Base-by-base conservation (phyloP, 2,329 filamentous ascomycete genomes). In the Trichoderma aggressivum region DNA sequence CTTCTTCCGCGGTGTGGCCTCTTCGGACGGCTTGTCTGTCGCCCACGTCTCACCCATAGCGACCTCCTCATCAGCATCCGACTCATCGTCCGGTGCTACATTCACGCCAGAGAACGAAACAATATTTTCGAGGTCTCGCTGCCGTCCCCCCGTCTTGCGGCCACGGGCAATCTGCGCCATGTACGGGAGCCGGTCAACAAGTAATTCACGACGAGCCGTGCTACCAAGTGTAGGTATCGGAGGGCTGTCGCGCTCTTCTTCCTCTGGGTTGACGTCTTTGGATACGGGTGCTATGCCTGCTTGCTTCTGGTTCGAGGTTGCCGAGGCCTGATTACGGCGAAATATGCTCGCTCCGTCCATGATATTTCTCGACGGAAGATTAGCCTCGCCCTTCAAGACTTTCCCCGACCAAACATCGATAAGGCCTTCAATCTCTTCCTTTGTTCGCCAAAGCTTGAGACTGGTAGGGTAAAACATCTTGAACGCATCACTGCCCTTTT, bases 401-500 rank as follows among this genome's bases (percentile, higher is more conserved):
- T 86, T 87, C 0, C 86, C 84, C 1, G 90, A 88, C 86, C 92
- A 93, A 70, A 91, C 77, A 71, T 94, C 91, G 1, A 97, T 83
- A 1, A 93, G 80, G 0, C 88, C 90, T 72, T 93, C 91, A 7
- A 95, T 86, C 78, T 98, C 94, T 78, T 98, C 94, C 73, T 89
- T 91, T 70, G 90, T 87, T 72, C 91, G 88, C 94, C 94, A 97
- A 12, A 98, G 81, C 75, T 94, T 94, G 55, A 97, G 83, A 70
- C 92, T 94, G 0, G 90, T 90, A 0, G 96, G 96, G 77, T 96
- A 99, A 75, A 94, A 97, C 93, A 99, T 97, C 77, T 92, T 94
- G 82, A 90, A 91, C 0, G 92, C 88, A 76, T 94, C 92, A 50
- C 76, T 84, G 80, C 74, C 81, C 78, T 72, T 85, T 79, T 77